Base-by-base conservation (phyloP, 176 grass and related monocot species). In the Hordeum vulgare region DNA sequence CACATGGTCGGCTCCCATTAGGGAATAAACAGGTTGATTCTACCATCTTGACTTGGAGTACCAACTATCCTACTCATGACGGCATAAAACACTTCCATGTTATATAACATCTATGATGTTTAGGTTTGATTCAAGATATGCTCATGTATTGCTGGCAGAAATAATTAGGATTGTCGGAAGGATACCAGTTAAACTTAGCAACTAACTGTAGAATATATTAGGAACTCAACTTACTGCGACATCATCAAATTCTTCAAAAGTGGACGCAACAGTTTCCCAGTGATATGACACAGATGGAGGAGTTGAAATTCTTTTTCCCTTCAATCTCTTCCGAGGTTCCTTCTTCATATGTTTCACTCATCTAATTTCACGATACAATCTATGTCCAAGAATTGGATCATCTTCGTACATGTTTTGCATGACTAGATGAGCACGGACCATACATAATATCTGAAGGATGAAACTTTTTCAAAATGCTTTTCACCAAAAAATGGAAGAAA, bases 191-290 rank as follows among this genome's bases (percentile, higher is more conserved):
- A 3, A 23, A 75, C 21, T 69, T 12, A 36, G 66, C 21, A 82
- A 78, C 37, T 29, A 27, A 73, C 54, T 82, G 7, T 72, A 26
- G n/a, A 35, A 65, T 29, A 73, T n/a, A 86, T 74, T 35, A 66
- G 33, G 41, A 51, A 81, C 53, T 62, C 47, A 66, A 99, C 97
- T 87, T 88, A 99, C 97, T 28, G 97, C 92, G 76, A 99, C 93
- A 77, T 94, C 91, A 20, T 92, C 89, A 74, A 99, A 99, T 85
- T 99, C 93, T 74, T 99, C 91, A 79, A 99, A 96, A 61, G 76
- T 99, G 78, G 97, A 94, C 31, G 97, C 93, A 62, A 99, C 91
- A 61, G 97, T 90, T 90, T 99, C 97, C 97, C 97, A 99, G 54
- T 92, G 93, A 66, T 89, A 96, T 17, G 90, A 94, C 33, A 94